Conservation (phyloP, 768 basidiomycete species). For the Pleurotus tuber-regium region DNA sequence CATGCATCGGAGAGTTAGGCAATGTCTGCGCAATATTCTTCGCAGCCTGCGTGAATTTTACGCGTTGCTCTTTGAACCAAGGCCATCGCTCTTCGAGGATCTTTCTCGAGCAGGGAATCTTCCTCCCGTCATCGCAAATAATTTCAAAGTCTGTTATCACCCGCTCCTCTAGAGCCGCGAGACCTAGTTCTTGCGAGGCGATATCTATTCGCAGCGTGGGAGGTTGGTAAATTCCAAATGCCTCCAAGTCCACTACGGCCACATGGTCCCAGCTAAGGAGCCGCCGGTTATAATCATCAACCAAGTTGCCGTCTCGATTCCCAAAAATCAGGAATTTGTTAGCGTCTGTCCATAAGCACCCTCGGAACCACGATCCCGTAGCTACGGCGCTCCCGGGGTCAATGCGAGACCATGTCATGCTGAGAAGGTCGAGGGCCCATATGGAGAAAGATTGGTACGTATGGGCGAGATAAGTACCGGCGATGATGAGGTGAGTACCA, state of each 20-base stretch:
- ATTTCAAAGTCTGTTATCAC: conserved; percentile 90
- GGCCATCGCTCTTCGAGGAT: conserved; percentile 92
- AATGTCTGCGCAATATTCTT: conserved; percentile 53
- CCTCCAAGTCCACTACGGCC: conserved; percentile 87
- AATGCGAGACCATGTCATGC: conserved; percentile 84
- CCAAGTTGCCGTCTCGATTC: conserved; percentile 81
- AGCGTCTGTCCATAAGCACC: conserved; percentile 80
- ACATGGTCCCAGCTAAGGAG: conserved; percentile 91
- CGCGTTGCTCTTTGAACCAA: conserved; percentile 83
- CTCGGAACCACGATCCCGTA: conserved; percentile 93
- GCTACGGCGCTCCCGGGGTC: conserved; percentile 85
- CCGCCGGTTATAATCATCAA: conserved; percentile 90
- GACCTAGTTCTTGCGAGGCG: conserved; percentile 80
- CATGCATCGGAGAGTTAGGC: conserved; percentile 59
- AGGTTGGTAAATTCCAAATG: conserved; percentile 94
- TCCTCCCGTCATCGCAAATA: conserved; percentile 86
- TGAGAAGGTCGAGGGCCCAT: conserved; percentile 87
- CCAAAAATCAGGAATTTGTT: conserved; percentile 92
- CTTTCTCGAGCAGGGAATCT: conserved; percentile 77
- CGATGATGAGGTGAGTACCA: conserved; percentile 89
- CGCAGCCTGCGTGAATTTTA: conserved; percentile 57
- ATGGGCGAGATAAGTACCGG: conserved; percentile 93
- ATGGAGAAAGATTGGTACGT: conserved; percentile 94
- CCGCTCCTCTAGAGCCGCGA: conserved; percentile 79
- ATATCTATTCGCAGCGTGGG: conserved; percentile 65